These are phyloP conservation scores for Neurospora tetrasperma DNA, from an alignment of 495 filamentous ascomycete genomes.

Conservation along the genomic window DNA sequence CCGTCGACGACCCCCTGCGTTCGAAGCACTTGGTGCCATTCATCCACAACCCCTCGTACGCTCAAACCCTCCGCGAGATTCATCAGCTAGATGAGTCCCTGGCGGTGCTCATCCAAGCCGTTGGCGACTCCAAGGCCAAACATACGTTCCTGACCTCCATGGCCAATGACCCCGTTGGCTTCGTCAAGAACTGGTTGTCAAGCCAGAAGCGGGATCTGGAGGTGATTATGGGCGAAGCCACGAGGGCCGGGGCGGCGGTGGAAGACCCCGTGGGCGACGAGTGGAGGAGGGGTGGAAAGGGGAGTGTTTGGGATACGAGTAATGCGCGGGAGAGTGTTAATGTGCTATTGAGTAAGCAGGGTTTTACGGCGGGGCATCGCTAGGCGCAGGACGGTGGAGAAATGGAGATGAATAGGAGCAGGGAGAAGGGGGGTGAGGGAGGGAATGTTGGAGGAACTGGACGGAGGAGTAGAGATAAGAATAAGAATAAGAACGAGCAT, in stretches of 20 bases:
- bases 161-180: slow-evolving; percentile 68
- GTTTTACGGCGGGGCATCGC: slow-evolving; percentile 1
- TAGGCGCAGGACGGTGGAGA: background rate
- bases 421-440: background rate
- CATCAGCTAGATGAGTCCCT: slow-evolving; percentile 70
- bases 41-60: slow-evolving; percentile 43
- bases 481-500: background rate
- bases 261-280: slow-evolving; percentile 47
- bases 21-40: slow-evolving; percentile 51
- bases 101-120: slow-evolving; percentile 63
- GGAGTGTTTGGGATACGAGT: slow-evolving; percentile 41
- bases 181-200: slow-evolving; percentile 74
- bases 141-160: slow-evolving; percentile 72
- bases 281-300: slow-evolving; percentile 43
- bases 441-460: background rate
- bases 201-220: slow-evolving; percentile 86
- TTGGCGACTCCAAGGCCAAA: slow-evolving; percentile 71
- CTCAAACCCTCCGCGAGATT: slow-evolving; percentile 58
- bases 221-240: slow-evolving; percentile 73
- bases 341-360: slow-evolving; percentile 37
- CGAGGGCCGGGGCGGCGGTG: slow-evolving; percentile 45
- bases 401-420: too few relatives aligned
- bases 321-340: slow-evolving; percentile 49
- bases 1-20: slow-evolving; percentile 73
- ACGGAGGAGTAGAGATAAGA: background rate